Percentiles rank a stretch among this genome's conserved stretches.
phyloP scores from a whole-genome alignment of 2,329 filamentous ascomycete genomes.

The Alternaria conjuncta region DNA sequence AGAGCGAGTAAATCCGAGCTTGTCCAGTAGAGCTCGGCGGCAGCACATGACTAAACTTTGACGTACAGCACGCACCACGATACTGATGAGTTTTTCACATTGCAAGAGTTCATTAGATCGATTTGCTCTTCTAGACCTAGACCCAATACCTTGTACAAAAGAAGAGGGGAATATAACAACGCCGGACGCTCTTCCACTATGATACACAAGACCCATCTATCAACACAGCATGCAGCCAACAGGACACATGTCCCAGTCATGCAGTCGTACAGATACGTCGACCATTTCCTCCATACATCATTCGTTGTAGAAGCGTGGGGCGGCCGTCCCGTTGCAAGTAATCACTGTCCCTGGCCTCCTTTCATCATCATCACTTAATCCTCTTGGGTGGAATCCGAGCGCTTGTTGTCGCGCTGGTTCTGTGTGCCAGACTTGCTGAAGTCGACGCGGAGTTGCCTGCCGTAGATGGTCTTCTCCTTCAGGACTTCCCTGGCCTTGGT shows the following conservation, averaged over 20 bases:
- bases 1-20: conserved; percentile 5
- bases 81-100: not conserved
- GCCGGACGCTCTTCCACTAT: conserved; percentile 39
- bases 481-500: conserved; percentile 64
- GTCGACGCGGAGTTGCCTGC: conserved; percentile 70
- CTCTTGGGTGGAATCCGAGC: conserved; percentile 24
- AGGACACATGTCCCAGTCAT: conserved; percentile 20
- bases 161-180: conserved; percentile 34
- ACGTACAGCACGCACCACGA: not conserved
- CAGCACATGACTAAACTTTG: not conserved
- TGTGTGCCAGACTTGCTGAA: conserved; percentile 55
- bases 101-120: conserved; percentile 14
- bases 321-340: not conserved
- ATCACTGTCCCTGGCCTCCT: not conserved
- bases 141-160: conserved; percentile 21
- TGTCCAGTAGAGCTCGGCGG: not conserved
- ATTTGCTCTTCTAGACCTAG: conserved; percentile 5
- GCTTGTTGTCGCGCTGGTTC: conserved; percentile 16
- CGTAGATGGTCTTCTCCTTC: conserved; percentile 65
- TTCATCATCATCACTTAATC: not conserved
- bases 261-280: conserved; percentile 10
- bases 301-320: not conserved
- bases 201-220: conserved; percentile 34
- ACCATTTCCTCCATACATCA: not conserved
- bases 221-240: conserved; percentile 32